Conservation (phyloP, 164 flowering plant species). For the Platanus orientalis region DNA sequence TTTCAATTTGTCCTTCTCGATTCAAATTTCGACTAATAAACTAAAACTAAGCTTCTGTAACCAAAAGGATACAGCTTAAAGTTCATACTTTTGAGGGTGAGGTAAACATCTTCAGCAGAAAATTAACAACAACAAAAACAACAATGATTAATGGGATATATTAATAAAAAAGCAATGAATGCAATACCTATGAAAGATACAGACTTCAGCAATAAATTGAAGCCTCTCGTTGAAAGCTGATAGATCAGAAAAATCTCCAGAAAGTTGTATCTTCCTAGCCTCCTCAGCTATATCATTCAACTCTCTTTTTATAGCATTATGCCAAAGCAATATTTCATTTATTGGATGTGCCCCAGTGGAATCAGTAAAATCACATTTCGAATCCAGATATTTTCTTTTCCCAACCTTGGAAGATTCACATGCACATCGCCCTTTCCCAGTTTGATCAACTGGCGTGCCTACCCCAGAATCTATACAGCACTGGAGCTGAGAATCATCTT, state of each 20-base stretch:
- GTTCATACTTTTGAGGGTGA: not conserved
- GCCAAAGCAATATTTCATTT: conserved; percentile 90
- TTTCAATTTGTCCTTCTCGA: no score
- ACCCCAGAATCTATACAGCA: conserved; percentile 28
- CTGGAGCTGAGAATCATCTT: conserved; percentile 20
- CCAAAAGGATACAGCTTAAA: not conserved
- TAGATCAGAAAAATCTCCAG: conserved; percentile 74
- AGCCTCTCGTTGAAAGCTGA: conserved; percentile 72
- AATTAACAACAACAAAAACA: not conserved
- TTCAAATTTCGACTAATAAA: no score
- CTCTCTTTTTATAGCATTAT: conserved; percentile 74
- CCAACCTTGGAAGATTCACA: conserved; percentile 38
- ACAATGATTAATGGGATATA: conserved; percentile 1
- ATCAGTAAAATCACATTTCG: conserved; percentile 22
- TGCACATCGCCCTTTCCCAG: conserved; percentile 30
- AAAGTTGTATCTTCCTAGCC: conserved; percentile 62
- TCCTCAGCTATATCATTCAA: conserved; percentile 68
- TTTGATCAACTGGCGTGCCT: conserved; percentile 15
- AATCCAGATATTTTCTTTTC: conserved; percentile 54
- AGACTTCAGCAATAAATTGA: conserved; percentile 91
- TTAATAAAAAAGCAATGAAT: no score
- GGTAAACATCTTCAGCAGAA: not conserved
- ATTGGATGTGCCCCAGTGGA: conserved; percentile 45
- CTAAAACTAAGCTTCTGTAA: not conserved
- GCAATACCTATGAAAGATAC: conserved; percentile 97